A percentile compares a stretch with the other conserved stretches of the same genome.
phyloP scores from a whole-genome alignment of 768 basidiomycete species.

The Rhodotorula kratochvilovae region DNA sequence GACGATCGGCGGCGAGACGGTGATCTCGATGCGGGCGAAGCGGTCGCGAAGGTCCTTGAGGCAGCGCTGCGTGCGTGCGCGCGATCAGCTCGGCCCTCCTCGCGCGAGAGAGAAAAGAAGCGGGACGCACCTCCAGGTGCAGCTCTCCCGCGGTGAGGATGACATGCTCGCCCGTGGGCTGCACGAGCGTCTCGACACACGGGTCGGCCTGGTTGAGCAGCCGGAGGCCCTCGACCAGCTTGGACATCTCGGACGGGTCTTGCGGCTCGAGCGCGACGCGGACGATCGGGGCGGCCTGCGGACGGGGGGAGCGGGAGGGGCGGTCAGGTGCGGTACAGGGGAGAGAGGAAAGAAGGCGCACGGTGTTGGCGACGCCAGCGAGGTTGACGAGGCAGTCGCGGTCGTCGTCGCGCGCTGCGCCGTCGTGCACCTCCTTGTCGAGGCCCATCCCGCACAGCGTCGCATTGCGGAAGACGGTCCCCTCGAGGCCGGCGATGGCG shows the following conservation, averaged over 20 bases:
- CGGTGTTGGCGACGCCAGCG: conserved; percentile 64
- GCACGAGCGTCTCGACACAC: conserved; percentile 94
- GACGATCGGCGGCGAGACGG: conserved; percentile 90
- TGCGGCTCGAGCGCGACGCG: conserved; percentile 87
- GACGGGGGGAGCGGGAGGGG: neutral
- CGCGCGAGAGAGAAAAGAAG: neutral
- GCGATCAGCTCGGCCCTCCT: neutral
- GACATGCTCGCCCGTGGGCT: conserved; percentile 94
- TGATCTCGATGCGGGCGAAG: conserved; percentile 88
- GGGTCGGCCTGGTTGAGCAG: conserved; percentile 91
- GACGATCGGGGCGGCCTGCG: conserved; percentile 79
- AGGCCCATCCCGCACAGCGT: conserved; percentile 62
- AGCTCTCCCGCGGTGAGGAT: conserved; percentile 93
- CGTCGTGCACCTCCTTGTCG: conserved; percentile 46
- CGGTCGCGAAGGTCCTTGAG: conserved; percentile 92
- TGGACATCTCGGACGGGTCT: conserved; percentile 71
- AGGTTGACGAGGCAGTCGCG: conserved; percentile 69
- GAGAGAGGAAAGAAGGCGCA: conserved; percentile 47
- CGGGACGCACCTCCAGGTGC: conserved; percentile 72
- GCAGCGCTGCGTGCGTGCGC: conserved; percentile 62
- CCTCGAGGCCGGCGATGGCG: conserved; percentile 81
- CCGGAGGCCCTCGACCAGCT: conserved; percentile 77
- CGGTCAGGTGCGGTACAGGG: too few species aligned
- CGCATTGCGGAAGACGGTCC: conserved; percentile 82
- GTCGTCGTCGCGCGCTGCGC: conserved; percentile 46